Conservation (phyloP, 2,329 filamentous ascomycete species). For the Fusarium praegraminearum region DNA sequence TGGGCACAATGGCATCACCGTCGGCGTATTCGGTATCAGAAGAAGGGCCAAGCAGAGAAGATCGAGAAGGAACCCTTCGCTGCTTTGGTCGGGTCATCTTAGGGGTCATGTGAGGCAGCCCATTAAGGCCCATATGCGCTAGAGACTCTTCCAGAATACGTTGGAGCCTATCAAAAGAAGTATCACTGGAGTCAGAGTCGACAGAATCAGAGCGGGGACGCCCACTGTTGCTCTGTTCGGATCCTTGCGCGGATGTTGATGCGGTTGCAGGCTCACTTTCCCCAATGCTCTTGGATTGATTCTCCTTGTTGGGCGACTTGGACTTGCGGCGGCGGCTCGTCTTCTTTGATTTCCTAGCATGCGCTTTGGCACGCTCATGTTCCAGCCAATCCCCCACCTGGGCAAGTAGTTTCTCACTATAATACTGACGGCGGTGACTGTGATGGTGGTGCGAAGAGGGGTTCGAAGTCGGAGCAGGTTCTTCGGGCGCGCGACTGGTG, state of each 20-base stretch:
- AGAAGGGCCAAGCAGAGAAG: constrained; percentile 65
- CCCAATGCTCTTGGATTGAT: constrained; percentile 41
- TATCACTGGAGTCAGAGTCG: constrained; percentile 74
- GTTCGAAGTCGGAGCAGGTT: constrained; percentile 40
- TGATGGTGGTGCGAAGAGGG: constrained; percentile 45
- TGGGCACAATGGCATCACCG: constrained; percentile 83
- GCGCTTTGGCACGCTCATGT: constrained; percentile 75
- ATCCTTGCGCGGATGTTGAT: constrained; percentile 29
- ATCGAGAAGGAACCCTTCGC: constrained; percentile 48
- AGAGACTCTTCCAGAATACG: constrained; percentile 79
- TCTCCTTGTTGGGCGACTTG: constrained; percentile 52
- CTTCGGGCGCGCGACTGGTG: constrained; percentile 47
- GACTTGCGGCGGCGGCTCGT: constrained; percentile 57
- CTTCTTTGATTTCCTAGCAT: constrained; percentile 60
- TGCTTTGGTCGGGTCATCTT: constrained; percentile 59
- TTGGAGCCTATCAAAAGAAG: constrained; percentile 84
- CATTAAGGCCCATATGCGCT: constrained; percentile 63
- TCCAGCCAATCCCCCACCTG: constrained; percentile 88
- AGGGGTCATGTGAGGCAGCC: constrained; percentile 59
- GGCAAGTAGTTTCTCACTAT: constrained; percentile 71
- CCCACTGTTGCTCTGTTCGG: constrained; percentile 31
- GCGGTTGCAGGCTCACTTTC: constrained; percentile 17
- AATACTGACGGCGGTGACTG: constrained; percentile 53
- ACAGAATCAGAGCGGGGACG: constrained; percentile 65
- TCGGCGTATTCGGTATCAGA: constrained; percentile 90